These are phyloP conservation scores for Amaranthus hypochondriacus DNA, from an alignment of 148 eudicot genomes.

Conservation along the genomic window DNA sequence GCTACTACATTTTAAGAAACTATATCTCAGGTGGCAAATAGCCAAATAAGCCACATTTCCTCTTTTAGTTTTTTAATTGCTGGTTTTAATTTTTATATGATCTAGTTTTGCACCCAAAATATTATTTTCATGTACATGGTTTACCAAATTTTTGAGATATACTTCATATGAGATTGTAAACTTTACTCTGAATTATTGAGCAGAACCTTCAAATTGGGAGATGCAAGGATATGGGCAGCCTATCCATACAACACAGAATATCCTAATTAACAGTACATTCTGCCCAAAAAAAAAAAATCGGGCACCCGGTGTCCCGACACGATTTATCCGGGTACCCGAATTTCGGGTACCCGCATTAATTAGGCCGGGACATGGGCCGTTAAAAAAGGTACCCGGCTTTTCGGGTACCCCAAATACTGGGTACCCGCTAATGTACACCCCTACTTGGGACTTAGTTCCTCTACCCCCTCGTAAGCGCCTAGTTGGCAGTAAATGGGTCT, in stretches of 20 bases:
- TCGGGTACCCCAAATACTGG: no score
- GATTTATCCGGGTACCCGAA: no score
- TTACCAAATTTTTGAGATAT: neutral
- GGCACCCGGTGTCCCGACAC: no score
- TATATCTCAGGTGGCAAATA: neutral
- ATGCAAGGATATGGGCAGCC: slow-evolving; percentile 92
- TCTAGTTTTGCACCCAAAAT: neutral
- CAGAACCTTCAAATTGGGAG: slow-evolving; percentile 99
- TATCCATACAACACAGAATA: slow-evolving; percentile 69
- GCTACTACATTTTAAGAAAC: neutral
- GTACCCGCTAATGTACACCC: no score
- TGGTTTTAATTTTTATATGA: neutral
- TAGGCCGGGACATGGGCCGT: no score
- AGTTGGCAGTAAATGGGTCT: no score
- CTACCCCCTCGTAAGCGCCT: no score
- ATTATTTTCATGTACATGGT: neutral
- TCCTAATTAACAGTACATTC: slow-evolving; percentile 24
- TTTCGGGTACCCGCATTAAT: no score
- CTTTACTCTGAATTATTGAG: slow-evolving; percentile 20
- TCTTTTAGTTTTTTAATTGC: slow-evolving; percentile 1
- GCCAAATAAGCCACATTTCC: neutral
- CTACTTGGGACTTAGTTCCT: no score
- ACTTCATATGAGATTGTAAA: neutral
- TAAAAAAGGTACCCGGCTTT: no score
- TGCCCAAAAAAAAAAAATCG: no score